Base-by-base conservation (phyloP, 2,329 filamentous ascomycete species). In the Dothidotthia symphoricarpi region DNA sequence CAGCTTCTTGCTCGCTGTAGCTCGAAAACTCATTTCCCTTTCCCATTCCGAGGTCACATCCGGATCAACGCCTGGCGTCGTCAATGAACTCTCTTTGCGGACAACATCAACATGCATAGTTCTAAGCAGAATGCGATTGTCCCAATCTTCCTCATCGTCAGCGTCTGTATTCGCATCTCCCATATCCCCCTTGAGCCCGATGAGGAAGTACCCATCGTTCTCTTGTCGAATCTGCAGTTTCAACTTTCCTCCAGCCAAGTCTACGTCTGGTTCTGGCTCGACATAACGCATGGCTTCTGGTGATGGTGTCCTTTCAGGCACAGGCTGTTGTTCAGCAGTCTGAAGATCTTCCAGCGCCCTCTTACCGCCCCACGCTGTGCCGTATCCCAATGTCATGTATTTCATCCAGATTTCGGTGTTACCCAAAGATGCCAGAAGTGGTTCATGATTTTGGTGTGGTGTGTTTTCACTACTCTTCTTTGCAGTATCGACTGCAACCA, bases 151-250 rank as follows among this genome's bases (percentile, higher is more conserved):
- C 5, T 60, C 54, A 15, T 64, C 55, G 2, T 65, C 64, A 14
- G 62, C 66, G 1, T 76, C 72, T 45, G 79, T 75, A 36, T 70
- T 59, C 39, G 43, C 59, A 28, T 78, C 74, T 10, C 81, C 77
- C 22, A 86, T 73, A 24, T 83, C 75, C 6, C 83, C 84, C 47
- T 78, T 75, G 5, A 88, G 73, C 0, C 85, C 85, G 39, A 90
- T 77, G 15, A 89, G 69, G 53, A 81, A 90, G 47, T 76, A 73
- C 1, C 75, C 76, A n/a, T 59, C 51, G 39, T 71, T 71, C 43
- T 75, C 73, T 12, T 55, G 58, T 10, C 43, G 59, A 19, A 69
- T 66, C 36, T 73, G 71, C 1, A 47, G 46, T 54, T 82, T 86
- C 34, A 87, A 71, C 53, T 81, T 85, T 47, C 75, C 77, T 56